Percentiles rank a stretch among this genome's conserved stretches.
phyloP scores from a whole-genome alignment of 2,329 filamentous ascomycete genomes.

The Pleochaeta shiraiana region DNA sequence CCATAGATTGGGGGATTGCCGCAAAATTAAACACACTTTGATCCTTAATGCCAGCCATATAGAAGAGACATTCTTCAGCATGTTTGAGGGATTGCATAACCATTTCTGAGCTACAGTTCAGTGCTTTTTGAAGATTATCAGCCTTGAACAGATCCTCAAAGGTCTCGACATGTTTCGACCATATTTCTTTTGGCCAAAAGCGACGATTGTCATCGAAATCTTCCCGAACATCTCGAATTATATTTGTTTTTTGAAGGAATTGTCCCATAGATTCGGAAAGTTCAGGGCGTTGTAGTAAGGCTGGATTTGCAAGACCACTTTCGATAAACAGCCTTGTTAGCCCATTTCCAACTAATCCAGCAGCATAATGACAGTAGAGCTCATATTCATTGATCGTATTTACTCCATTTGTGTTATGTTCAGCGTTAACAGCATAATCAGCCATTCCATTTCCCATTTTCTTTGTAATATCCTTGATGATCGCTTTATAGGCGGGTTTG shows the following conservation, averaged over 20 bases:
- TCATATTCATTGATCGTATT: slow-evolving; percentile 79
- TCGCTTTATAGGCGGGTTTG: slow-evolving; percentile 61
- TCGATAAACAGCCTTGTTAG: slow-evolving; percentile 78
- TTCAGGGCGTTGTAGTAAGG: slow-evolving; percentile 52
- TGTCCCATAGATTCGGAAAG: slow-evolving; percentile 93
- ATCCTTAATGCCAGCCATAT: slow-evolving; percentile 83
- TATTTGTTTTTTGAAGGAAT: slow-evolving; percentile 96
- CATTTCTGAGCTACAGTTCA: slow-evolving; percentile 86
- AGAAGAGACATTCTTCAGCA: slow-evolving; percentile 87
- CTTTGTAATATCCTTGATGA: slow-evolving; percentile 80
- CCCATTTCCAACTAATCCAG: slow-evolving; percentile 93
- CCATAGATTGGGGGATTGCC: slow-evolving; percentile 92
- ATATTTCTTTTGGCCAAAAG: slow-evolving; percentile 94
- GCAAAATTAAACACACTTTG: slow-evolving; percentile 99
- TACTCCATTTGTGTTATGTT: slow-evolving; percentile 59
- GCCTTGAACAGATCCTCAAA: slow-evolving; percentile 83
- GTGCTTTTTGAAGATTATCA: slow-evolving; percentile 51
- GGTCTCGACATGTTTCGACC: slow-evolving; percentile 80
- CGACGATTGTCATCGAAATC: slow-evolving; percentile 71
- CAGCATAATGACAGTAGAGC: slow-evolving; percentile 94
- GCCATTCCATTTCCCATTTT: slow-evolving; percentile 99
- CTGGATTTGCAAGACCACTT: slow-evolving; percentile 67
- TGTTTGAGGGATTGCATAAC: slow-evolving; percentile 73
- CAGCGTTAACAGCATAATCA: slow-evolving; percentile 72
- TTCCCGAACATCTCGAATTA: slow-evolving; percentile 87